Evolutionary conservation across 768 basidiomycete genomes (phyloP).

Genomic region (Panus rudis): DNA sequence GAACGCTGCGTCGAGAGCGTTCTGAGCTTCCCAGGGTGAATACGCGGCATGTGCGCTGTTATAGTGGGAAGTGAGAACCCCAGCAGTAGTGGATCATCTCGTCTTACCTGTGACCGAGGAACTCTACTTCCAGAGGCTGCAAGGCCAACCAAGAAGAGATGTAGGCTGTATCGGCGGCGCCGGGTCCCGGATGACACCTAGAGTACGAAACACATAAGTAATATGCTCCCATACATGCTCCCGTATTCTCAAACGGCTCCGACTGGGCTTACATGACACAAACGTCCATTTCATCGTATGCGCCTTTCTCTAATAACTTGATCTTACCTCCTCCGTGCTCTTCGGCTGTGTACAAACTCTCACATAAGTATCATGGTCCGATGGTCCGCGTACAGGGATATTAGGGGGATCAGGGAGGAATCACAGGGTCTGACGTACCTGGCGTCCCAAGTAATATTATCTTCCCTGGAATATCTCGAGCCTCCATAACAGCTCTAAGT

Average conservation of each 20-base stretch:
- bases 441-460: slow-evolving; percentile 76
- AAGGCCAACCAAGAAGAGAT: slow-evolving; percentile 54
- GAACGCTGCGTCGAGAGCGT: slow-evolving; percentile 86
- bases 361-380: background rate
- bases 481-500: slow-evolving; percentile 59
- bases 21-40: slow-evolving; percentile 81
- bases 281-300: slow-evolving; percentile 73
- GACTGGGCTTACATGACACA: slow-evolving; percentile 68
- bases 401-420: too few relatives aligned
- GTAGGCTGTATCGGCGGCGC: slow-evolving; percentile 41
- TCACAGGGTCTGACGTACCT: slow-evolving; percentile 19
- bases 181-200: slow-evolving; percentile 72
- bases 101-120: slow-evolving; percentile 62
- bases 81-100: slow-evolving; percentile 5
- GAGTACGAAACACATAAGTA: background rate
- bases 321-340: slow-evolving; percentile 77
- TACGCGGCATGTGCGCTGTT: slow-evolving; percentile 71
- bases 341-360: slow-evolving; percentile 51
- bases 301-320: slow-evolving; percentile 65
- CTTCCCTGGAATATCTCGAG: slow-evolving; percentile 56
- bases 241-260: too few relatives aligned
- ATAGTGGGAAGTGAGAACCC: slow-evolving; percentile 2
- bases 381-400: too few relatives aligned
- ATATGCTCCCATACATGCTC: too few relatives aligned
- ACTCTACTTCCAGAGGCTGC: slow-evolving; percentile 62